Evolutionary conservation across 345 rosid genomes (phyloP).

Genomic region (Reutealis trisperma): DNA sequence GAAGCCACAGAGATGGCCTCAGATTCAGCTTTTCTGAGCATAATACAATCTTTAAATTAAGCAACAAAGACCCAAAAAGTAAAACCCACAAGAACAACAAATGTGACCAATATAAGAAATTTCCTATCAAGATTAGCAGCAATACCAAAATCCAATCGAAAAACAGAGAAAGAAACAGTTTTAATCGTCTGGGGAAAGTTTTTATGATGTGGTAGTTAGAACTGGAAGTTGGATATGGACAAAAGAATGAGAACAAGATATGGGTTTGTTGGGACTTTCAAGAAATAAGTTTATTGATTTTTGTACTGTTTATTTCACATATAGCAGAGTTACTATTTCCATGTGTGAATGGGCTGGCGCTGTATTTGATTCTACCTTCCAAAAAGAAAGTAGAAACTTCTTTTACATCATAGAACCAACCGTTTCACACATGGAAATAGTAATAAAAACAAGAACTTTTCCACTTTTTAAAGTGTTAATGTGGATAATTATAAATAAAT

Average conservation of each 20-base stretch:
- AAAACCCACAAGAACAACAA: neutral
- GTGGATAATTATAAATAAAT: too few relatives aligned
- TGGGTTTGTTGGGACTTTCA: neutral
- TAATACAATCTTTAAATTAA: slow-evolving; percentile 35
- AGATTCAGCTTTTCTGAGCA: slow-evolving; percentile 25
- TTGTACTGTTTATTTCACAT: too few relatives aligned
- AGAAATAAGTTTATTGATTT: too few relatives aligned
- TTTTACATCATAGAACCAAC: too few relatives aligned
- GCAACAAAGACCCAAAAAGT: slow-evolving; percentile 14
- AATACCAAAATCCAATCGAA: neutral
- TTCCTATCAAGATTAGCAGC: neutral
- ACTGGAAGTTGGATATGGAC: slow-evolving; percentile 8
- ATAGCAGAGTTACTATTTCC: neutral
- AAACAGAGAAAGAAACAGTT: neutral
- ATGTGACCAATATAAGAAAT: too few relatives aligned
- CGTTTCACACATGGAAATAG: too few relatives aligned
- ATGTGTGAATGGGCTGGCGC: neutral
- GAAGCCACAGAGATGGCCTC: slow-evolving; percentile 11
- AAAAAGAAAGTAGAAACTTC: too few relatives aligned
- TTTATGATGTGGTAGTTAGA: slow-evolving; percentile 1
- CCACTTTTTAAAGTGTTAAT: too few relatives aligned
- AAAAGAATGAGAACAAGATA: neutral
- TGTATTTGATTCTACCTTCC: too few relatives aligned
- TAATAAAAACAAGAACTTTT: too few relatives aligned
- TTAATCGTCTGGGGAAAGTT: neutral